Percentiles rank a stretch among this genome's conserved stretches.
Evolutionary conservation across 2,329 filamentous ascomycete genomes (phyloP).

Genomic region (Fonsecaea erecta): DNA sequence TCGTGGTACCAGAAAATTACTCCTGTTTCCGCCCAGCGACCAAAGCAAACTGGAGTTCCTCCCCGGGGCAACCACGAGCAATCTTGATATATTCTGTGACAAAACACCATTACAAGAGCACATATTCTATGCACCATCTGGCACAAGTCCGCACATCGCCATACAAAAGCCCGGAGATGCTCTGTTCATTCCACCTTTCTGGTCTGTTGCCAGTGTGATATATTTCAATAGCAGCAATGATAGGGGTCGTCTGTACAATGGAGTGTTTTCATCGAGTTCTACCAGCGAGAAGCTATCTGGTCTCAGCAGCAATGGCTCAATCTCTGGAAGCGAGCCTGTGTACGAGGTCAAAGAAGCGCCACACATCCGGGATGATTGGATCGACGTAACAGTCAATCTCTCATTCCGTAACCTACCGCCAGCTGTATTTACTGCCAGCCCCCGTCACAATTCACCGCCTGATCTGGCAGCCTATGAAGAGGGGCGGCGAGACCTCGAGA

Average conservation of each 20-base stretch:
- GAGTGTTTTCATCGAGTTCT: neutral
- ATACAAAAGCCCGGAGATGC: constrained; percentile 72
- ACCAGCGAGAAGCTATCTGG: neutral
- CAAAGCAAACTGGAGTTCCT: constrained; percentile 71
- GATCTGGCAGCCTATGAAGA: constrained; percentile 85
- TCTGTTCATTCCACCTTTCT: constrained; percentile 79
- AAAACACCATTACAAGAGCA: constrained; percentile 34
- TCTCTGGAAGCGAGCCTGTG: constrained; percentile 3
- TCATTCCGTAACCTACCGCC: constrained; percentile 75
- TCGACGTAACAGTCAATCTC: constrained; percentile 80
- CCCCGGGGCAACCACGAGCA: constrained; percentile 71
- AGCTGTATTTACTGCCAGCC: constrained; percentile 69
- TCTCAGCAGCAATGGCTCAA: neutral
- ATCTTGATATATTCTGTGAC: constrained; percentile 60
- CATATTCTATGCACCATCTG: constrained; percentile 62
- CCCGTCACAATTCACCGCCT: constrained; percentile 84
- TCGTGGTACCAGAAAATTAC: constrained; percentile 70
- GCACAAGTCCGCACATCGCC: constrained; percentile 69
- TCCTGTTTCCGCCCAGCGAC: constrained; percentile 79
- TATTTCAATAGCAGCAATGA: neutral
- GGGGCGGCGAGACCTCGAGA: constrained; percentile 71
- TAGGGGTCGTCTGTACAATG: neutral
- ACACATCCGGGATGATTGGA: constrained; percentile 14
- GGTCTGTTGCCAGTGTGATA: constrained; percentile 56
- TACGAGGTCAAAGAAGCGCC: neutral